A percentile compares a stretch with the other conserved stretches of the same genome.
Conservation (phyloP, 768 basidiomycete genomes). For the Exidia glandulosa region DNA sequence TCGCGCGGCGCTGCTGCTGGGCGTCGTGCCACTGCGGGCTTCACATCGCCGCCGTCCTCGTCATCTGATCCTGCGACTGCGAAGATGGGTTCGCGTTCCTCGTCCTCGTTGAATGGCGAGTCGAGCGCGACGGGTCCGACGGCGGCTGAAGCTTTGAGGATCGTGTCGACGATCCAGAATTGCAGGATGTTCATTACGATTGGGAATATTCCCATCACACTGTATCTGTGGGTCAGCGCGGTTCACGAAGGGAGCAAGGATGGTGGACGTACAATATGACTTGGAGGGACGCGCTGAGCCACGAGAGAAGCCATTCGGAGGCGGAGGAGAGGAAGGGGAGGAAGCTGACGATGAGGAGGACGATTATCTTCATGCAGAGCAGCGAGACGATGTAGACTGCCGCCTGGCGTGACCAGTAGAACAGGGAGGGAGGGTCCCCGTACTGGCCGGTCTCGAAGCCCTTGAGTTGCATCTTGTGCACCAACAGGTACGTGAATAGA, state of each 20-base stretch:
- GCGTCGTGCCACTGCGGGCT: background rate
- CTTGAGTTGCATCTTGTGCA: conserved; percentile 51
- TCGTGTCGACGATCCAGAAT: conserved; percentile 92
- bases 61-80: conserved; percentile 39
- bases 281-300: conserved; percentile 59
- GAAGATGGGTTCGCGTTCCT: conserved; percentile 60
- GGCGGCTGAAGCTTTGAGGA: conserved; percentile 60
- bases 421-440: conserved; percentile 67
- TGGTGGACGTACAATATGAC: conserved; percentile 66
- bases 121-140: conserved; percentile 25
- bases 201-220: conserved; percentile 87
- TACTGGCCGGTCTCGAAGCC: conserved; percentile 85
- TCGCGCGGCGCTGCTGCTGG: background rate
- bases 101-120: conserved; percentile 26
- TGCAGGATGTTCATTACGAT: conserved; percentile 82
- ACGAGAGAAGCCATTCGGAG: conserved; percentile 83
- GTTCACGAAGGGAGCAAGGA: background rate
- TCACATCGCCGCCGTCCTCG: conserved; percentile 31
- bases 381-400: conserved; percentile 74
- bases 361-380: conserved; percentile 81
- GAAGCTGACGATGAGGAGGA: conserved; percentile 61
- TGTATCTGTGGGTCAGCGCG: conserved; percentile 15
- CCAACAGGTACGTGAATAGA: conserved; percentile 49
- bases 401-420: conserved; percentile 66
- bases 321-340: conserved; percentile 60